Base-by-base conservation (phyloP, 305 asterid genomes). In the Caryopteris hybrid region DNA sequence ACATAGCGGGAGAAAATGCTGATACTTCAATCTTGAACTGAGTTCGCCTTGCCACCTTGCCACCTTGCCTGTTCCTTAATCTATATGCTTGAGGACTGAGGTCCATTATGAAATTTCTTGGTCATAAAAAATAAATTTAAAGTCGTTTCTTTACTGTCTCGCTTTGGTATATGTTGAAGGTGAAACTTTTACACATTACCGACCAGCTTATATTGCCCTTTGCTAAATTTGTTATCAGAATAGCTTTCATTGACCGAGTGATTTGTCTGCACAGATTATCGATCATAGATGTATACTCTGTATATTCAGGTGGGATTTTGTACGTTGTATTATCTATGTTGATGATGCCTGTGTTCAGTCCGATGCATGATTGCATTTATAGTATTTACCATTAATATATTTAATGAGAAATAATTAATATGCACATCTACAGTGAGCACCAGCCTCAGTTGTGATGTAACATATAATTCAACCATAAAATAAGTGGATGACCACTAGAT, bases 1-100 rank as follows among this genome's bases (percentile, higher is more conserved):
- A 64, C 76, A 58, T 55, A 51, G 75, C 50, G 61, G 69, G 61
- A 7, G 33, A 29, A 63, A 51, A 27, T 60, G 52, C 64, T 74
- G 72, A 50, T 53, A 12, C 59, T 20, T 41, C 39, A 8, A 29
- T 33, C 67, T 36, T 29, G 50, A 45, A 52, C 64, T 13, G 64
- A 27, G 50, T 17, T 53, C 57, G 71, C 59, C 57, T 17, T 23
- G 39, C 41, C 41, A 3, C 36, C 36, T 31, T 31, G 1, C 12
- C n/a, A 25, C 68, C 25, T 10, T 8, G 70, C 57, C 62, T 21
- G 54, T 27, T 74, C 29, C 20, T 54, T 51, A 71, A 25, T 50
- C 52, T 3, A 13, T 62, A 14, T 39, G 2, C 17, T 25, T 47
- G 71, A 23, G 43, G 31, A 1, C 41, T 6, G 12, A 8, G 41